Conservation (phyloP, 164 flowering plant genomes). For the Piper betle region DNA sequence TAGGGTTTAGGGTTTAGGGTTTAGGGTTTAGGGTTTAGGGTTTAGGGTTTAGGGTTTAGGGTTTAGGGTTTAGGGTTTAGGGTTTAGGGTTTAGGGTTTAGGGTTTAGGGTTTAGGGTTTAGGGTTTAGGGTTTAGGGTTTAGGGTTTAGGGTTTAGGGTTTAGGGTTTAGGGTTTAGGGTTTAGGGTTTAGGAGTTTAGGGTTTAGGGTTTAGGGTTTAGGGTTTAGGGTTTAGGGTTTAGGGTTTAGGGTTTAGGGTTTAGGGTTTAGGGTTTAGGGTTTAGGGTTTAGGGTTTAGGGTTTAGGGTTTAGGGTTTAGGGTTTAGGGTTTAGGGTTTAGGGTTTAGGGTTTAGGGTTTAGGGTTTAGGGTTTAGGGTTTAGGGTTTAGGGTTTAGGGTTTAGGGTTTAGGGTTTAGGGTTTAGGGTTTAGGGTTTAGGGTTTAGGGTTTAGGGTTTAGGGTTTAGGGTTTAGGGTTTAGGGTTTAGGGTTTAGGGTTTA, state of each 20-base stretch:
- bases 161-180: constrained; percentile 9
- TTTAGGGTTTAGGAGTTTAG: constrained; percentile 9
- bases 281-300: constrained; percentile 12
- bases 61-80: constrained; percentile 11
- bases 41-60: constrained; percentile 13
- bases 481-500: constrained; percentile 11
- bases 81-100: constrained; percentile 6
- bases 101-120: constrained; percentile 5
- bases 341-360: constrained; percentile 11
- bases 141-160: constrained; percentile 8
- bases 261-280: constrained; percentile 7
- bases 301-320: constrained; percentile 13
- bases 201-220: constrained; percentile 11
- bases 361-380: constrained; percentile 9
- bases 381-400: constrained; percentile 8
- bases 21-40: constrained; percentile 13
- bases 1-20: constrained; percentile 13
- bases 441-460: constrained; percentile 8
- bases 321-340: constrained; percentile 8
- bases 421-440: constrained; percentile 8
- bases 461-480: constrained; percentile 7
- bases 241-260: constrained; percentile 12
- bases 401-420: constrained; percentile 8
- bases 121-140: constrained; percentile 9
- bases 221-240: constrained; percentile 1